Base-by-base conservation (phyloP, 2,329 filamentous ascomycete genomes). In the Cladobotryum mycophilum region DNA sequence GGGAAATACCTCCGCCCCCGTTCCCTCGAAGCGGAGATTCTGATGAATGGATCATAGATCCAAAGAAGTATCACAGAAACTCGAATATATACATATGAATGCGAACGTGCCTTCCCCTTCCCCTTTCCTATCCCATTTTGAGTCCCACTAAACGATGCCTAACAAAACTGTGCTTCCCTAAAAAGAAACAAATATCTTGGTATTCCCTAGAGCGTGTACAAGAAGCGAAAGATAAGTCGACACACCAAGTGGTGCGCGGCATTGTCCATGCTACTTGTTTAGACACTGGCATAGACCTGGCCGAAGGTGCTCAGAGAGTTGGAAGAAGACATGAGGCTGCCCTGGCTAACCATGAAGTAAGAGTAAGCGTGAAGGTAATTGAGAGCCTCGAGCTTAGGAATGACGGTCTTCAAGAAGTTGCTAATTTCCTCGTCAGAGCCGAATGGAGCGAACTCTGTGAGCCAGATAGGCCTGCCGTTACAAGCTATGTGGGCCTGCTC, bases 391-490 rank as follows among this genome's bases (percentile, higher is more conserved):
- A 82, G 69, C 58, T 69, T 62, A 52, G 72, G 60, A 30, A 79
- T 71, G 57, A 79, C 71, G 5, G 68, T 63, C 53, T 66, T 50
- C 52, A 86, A 67, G 72, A 83, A 84, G 35, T 54, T 54, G 55
- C 64, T 64, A 54, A 74, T 65, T 56, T 74, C 64, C 6, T 72
- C 68, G 38, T 71, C 67, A 47, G 66, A 67, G 52, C 72, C 76
- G 34, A 67, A 61, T 48, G 79, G 75, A 20, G 76, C 82, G 57
- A 85, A 86, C 73, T 86, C 83, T 50, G 81, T 84, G 50, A 86
- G 68, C 78, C 78, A 85, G 64, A 86, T 67, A 42, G 73, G 72
- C 70, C 75, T 75, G 60, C 65, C 69, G 41, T 67, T 61, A 63
- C 77, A 80, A 54, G 67, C 61, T 37, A 67, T 50, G 62, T 76